Conservation (phyloP, 495 filamentous ascomycete species). For the Penicillium steckii region DNA sequence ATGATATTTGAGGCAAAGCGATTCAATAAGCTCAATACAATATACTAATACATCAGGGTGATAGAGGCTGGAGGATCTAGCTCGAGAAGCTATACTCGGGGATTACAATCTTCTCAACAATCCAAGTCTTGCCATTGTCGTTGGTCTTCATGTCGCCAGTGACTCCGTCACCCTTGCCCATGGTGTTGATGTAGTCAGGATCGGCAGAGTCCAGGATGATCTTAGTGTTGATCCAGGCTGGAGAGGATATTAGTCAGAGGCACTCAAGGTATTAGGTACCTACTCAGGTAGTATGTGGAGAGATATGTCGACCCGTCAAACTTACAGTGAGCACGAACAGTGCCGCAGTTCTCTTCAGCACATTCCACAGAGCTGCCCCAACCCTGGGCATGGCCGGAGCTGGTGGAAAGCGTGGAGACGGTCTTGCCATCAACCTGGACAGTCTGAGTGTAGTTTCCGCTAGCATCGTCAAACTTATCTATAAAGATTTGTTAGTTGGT, state of each 20-base stretch:
- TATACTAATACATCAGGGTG: no score
- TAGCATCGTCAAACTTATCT: constrained; percentile 40
- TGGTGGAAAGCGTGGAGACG: constrained; percentile 41
- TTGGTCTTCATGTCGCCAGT: constrained; percentile 34
- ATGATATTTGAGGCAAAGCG: no score
- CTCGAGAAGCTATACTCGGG: constrained; percentile 28
- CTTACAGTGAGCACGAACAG: constrained; percentile 36
- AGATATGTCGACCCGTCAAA: background rate
- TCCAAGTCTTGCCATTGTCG: constrained; percentile 43
- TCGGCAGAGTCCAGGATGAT: constrained; percentile 36
- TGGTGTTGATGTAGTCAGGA: constrained; percentile 37
- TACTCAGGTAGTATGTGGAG: no score
- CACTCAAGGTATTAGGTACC: background rate
- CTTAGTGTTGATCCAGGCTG: constrained; percentile 36
- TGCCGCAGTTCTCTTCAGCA: constrained; percentile 36
- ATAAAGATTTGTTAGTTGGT: background rate
- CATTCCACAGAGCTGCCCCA: constrained; percentile 46
- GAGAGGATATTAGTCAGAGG: constrained; percentile 3
- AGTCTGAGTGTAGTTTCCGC: constrained; percentile 39
- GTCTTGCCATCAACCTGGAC: constrained; percentile 32
- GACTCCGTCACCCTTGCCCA: constrained; percentile 28
- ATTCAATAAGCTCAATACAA: no score
- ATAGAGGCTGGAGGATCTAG: no score
- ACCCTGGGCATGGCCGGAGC: constrained; percentile 30
- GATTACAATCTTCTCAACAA: constrained; percentile 32